phyloP scores from a whole-genome alignment of 2,329 filamentous ascomycete genomes.

The Huntiella moniliformis region DNA sequence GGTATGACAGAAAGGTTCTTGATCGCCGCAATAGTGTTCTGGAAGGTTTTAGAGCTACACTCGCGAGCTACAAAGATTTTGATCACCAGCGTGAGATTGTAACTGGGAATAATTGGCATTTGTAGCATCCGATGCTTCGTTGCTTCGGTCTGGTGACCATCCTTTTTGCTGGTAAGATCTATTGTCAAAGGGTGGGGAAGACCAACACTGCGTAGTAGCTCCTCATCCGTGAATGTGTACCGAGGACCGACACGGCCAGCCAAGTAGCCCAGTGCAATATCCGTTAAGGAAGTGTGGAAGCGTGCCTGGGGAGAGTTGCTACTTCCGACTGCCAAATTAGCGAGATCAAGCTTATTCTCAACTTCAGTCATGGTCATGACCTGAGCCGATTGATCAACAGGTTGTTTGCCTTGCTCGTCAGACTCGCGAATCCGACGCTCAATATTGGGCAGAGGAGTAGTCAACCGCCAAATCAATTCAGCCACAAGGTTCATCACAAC shows the following conservation, averaged over 20 bases:
- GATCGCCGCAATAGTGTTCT: conserved; percentile 94
- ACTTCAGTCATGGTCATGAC: conserved; percentile 12
- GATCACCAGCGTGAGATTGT: conserved; percentile 84
- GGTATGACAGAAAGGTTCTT: conserved; percentile 92
- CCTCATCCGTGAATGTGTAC: background rate
- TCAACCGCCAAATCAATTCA: conserved; percentile 71
- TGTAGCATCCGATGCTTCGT: conserved; percentile 42
- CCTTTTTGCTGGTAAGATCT: no score
- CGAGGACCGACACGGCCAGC: conserved; percentile 14
- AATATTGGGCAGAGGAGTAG: conserved; percentile 62
- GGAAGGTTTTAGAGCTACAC: conserved; percentile 94
- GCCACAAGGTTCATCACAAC: conserved; percentile 89
- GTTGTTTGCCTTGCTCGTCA: conserved; percentile 24
- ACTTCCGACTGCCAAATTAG: no score
- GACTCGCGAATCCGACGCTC: conserved; percentile 69
- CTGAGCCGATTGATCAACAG: conserved; percentile 6
- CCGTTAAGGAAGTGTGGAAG: no score
- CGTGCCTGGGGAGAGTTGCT: no score
- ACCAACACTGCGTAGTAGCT: no score
- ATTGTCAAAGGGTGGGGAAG: no score
- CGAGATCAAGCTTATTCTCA: conserved; percentile 7
- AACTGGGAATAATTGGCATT: conserved; percentile 68
- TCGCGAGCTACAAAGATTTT: conserved; percentile 91
- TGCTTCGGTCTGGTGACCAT: conserved; percentile 5
- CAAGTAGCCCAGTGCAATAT: conserved; percentile 8